A percentile compares a stretch with the other conserved stretches of the same genome.
These are phyloP conservation scores for Fusarium transvaalense DNA, from an alignment of 2,329 filamentous ascomycete species.

Conservation along the genomic window DNA sequence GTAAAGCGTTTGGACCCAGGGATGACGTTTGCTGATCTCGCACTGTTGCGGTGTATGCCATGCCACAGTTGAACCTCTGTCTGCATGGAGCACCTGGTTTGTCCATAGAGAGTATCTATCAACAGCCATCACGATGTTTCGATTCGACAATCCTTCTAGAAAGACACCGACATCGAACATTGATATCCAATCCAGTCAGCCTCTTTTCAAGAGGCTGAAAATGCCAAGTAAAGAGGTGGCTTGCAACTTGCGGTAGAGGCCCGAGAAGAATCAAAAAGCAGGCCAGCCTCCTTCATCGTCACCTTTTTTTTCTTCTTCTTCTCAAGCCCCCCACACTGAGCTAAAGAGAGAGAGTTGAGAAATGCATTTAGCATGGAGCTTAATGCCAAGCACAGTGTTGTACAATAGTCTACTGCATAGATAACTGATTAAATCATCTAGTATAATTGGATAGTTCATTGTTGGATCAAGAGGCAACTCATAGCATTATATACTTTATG, in stretches of 20 bases:
- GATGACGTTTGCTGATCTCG: constrained; percentile 28
- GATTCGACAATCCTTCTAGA: constrained; percentile 19
- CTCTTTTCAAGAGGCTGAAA: constrained; percentile 13
- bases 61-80: constrained; percentile 23
- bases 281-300: constrained; percentile 15
- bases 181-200: constrained; percentile 20
- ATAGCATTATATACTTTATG: constrained; percentile 9
- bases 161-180: background rate
- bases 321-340: constrained; percentile 32
- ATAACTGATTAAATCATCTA: background rate
- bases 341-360: constrained; percentile 34
- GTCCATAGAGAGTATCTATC: constrained; percentile 1
- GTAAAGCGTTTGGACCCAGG: constrained; percentile 8
- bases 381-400: constrained; percentile 29
- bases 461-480: background rate
- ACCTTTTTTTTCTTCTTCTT: constrained; percentile 5
- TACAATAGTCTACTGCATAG: constrained; percentile 11
- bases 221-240: constrained; percentile 20
- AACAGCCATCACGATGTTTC: constrained; percentile 15
- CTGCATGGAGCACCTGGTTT: constrained; percentile 17
- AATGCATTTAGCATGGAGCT: constrained; percentile 31
- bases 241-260: constrained; percentile 18
- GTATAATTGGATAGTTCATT: too few species aligned
- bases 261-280: constrained; percentile 2
- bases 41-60: constrained; percentile 36